Base-by-base conservation (phyloP, 805 yeast genomes). In the Saturnispora dispora region DNA sequence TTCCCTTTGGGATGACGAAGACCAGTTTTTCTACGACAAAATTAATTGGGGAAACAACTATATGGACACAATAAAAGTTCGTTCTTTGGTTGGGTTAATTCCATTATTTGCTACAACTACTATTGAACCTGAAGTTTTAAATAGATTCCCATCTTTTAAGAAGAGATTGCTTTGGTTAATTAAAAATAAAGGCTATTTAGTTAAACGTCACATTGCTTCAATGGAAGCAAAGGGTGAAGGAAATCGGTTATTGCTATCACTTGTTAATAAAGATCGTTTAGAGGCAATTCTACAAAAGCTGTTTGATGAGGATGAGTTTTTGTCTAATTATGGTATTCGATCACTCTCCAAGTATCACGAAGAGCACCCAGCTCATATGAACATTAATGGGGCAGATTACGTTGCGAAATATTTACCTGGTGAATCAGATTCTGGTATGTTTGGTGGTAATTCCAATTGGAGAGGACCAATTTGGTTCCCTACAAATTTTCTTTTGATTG, bases 381-480 rank as follows among this genome's bases (percentile, higher is more conserved):
- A 82, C 57, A 95, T 89, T 43, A 75, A 86, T 64, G 95, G 95
- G 17, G 75, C 79, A 57, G 71, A 75, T 39, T 89, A 82, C 67
- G 71, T 73, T 44, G 90, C 88, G 32, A 76, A 77, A 53, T 88
- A 88, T 66, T 76, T 88, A 50, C 84, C 95, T 5, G 96, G 95
- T 30, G 96, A 88, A 63, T 85, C 95, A 28, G 91, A 88, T 63
- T 83, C 95, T 5, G 96, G 96, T 5, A 78, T 90, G 79, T 89
- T 89, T 75, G 97, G 97, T 47, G 97, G 97, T 53, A 89, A 89
- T 66, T 88, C 96, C 22, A 89, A 89, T 68, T 89, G 97, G 97
- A 77, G 97, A 66, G 97, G 97, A 2, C 96, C 97, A 15, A 88
- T 89, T 58, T 89, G 97, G 97, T 88, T 89, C 74, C 96, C 97